Evolutionary conservation across 257 asterid genomes (phyloP), one percentile per base, ranked within the genome.

Genomic region (Coffea canephora): DNA sequence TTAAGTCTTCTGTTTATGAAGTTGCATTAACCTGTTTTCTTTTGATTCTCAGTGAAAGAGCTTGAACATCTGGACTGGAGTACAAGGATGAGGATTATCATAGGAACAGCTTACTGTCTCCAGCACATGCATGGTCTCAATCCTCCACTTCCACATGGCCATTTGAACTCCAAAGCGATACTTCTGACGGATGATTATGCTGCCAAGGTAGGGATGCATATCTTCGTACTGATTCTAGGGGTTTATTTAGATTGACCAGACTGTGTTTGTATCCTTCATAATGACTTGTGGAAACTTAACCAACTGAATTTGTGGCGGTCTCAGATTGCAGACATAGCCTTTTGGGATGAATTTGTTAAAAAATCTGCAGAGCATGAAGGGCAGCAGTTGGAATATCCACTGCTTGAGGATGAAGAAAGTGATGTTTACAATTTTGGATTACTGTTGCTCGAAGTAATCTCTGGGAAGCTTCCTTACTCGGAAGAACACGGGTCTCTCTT

Each of bases 181-280:
- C 85, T 78, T 70, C 71, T 96, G 75, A 92, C 99, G n/a, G 98
- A 96, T 73, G 99, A 96, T 84, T 96, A 91, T 87, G 98, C 98
- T 57, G 96, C 99, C 78, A 96, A 96, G 87, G 98, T 96, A 87
- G 67, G 39, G 90, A 49, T 18, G 0, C 36, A 65, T 21, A n/a
- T 39, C 36, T 54, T 67, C 14, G 0, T 34, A 62, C 49, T 25
- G 27, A 46, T 76, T 21, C 31, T n/a, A 10, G 41, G 48, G 36
- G 10, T n/a, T 57, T 15, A 8, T 14, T 46, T n/a, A 14, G 21
- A 31, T 18, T 19, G n/a, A 34, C 46, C 14, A 21, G 57, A 59
- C n/a, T 31, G 18, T 54, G 12, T 27, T 39, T 21, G 23, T 23
- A 21, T 45, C 59, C n/a, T 18, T 41, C 13, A 8, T 25, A 23